A percentile compares a stretch with the other conserved stretches of the same genome.
These are phyloP conservation scores for Trichocladium uniseriatum DNA, from an alignment of 495 filamentous ascomycete genomes.

Conservation along the genomic window DNA sequence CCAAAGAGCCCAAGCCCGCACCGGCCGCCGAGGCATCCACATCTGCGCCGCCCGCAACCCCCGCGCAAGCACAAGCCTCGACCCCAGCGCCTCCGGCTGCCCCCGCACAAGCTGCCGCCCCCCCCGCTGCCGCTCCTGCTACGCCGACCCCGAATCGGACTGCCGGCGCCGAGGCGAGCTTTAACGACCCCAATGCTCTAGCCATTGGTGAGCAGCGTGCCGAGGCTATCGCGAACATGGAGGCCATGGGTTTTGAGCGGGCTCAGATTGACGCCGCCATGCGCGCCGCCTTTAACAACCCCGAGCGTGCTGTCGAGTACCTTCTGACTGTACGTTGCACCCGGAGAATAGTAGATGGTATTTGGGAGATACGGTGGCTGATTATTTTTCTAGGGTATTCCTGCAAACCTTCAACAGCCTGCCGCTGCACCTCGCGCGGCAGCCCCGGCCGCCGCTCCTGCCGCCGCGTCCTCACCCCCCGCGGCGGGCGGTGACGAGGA, in stretches of 20 bases:
- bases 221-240: constrained; percentile 87
- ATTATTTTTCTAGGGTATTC: constrained; percentile 61
- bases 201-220: constrained; percentile 75
- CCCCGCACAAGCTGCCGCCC: constrained; percentile 39
- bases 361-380: constrained; percentile 4
- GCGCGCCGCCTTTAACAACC: constrained; percentile 93
- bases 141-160: constrained; percentile 47
- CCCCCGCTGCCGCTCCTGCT: constrained; percentile 61
- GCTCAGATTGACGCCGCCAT: constrained; percentile 84
- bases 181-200: constrained; percentile 51
- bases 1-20: constrained; percentile 25
- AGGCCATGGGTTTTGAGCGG: constrained; percentile 88
- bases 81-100: constrained; percentile 54
- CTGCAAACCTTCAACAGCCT: constrained; percentile 56
- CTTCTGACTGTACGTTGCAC: constrained; percentile 62
- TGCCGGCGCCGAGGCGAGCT: constrained; percentile 41
- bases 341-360: background rate
- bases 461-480: constrained; percentile 28
- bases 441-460: constrained; percentile 39
- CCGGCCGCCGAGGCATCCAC: constrained; percentile 49
- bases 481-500: constrained; percentile 46
- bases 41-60: constrained; percentile 53
- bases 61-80: constrained; percentile 53
- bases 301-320: constrained; percentile 94
- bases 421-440: constrained; percentile 31